A percentile compares a stretch with the other conserved stretches of the same genome.
Evolutionary conservation across 1,284 basidiomycete species (phyloP).

Genomic region (Peniophora sp.): DNA sequence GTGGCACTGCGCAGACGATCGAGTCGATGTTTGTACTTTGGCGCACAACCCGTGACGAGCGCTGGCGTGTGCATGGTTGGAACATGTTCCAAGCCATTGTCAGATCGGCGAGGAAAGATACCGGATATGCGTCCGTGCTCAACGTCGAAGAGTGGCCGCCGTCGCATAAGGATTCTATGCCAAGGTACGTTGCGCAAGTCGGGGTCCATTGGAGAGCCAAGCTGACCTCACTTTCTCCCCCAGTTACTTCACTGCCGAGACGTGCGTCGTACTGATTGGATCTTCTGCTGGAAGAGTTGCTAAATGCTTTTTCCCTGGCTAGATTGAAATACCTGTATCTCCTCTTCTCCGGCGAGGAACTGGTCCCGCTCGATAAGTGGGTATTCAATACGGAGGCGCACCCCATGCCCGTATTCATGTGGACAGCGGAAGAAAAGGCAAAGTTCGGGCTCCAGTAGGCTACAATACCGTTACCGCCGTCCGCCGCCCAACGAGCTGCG

Average conservation of each 20-base stretch:
- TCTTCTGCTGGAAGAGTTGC: background rate
- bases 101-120: slow-evolving; percentile 39
- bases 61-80: slow-evolving; percentile 74
- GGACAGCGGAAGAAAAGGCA: slow-evolving; percentile 31
- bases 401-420: slow-evolving; percentile 62
- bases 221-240: background rate
- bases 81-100: slow-evolving; percentile 65
- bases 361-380: slow-evolving; percentile 61
- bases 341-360: slow-evolving; percentile 48
- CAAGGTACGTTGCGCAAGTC: slow-evolving; percentile 37
- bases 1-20: slow-evolving; percentile 40
- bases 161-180: slow-evolving; percentile 46
- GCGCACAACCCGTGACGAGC: slow-evolving; percentile 54
- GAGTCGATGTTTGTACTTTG: slow-evolving; percentile 66
- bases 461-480: background rate
- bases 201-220: background rate
- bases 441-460: slow-evolving; percentile 14
- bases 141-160: slow-evolving; percentile 33
- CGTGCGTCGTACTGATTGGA: slow-evolving; percentile 24
- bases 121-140: slow-evolving; percentile 51
- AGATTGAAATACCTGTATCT: slow-evolving; percentile 62
- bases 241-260: slow-evolving; percentile 68
- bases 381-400: slow-evolving; percentile 85
- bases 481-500: no score
- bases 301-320: slow-evolving; percentile 5